phyloP scores from a whole-genome alignment of 495 filamentous ascomycete species.

The Collariella sp. region DNA sequence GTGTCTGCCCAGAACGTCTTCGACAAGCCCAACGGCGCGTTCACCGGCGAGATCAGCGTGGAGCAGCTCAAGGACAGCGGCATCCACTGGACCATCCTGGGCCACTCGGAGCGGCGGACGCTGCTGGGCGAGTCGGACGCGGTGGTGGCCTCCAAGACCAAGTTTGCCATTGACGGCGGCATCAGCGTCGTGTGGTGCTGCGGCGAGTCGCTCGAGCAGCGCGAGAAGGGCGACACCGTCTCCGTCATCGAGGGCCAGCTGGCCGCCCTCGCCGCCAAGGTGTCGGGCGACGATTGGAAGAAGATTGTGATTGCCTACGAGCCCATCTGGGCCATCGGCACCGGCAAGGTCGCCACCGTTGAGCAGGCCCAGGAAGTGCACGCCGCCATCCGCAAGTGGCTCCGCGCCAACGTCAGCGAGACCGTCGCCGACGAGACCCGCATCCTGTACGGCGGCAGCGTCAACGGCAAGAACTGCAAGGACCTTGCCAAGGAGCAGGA shows the following conservation, averaged over 20 bases:
- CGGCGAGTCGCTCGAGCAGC: conserved; percentile 88
- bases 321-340: conserved; percentile 98
- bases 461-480: conserved; percentile 95
- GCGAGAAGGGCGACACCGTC: conserved; percentile 78
- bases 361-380: conserved; percentile 95
- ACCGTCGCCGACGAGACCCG: conserved; percentile 69
- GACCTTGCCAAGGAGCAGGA: conserved; percentile 85
- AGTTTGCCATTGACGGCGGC: conserved; percentile 78
- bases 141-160: conserved; percentile 88
- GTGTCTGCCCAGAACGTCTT: conserved; percentile 94
- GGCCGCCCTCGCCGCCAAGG: conserved; percentile 55
- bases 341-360: conserved; percentile 91
- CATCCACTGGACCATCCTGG: conserved; percentile 82
- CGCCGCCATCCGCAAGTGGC: conserved; percentile 82
- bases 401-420: conserved; percentile 61
- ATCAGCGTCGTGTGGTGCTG: conserved; percentile 90
- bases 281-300: conserved; percentile 66
- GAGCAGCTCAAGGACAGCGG: conserved; percentile 79
- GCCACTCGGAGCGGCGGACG: conserved; percentile 86
- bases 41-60: conserved; percentile 92
- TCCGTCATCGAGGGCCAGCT: conserved; percentile 81
- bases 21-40: conserved; percentile 93
- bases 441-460: conserved; percentile 91
- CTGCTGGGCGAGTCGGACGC: conserved; percentile 77
- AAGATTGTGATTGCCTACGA: conserved; percentile 97